phyloP scores from a whole-genome alignment of 208 protist species.

The Strigomonas culicis region DNA sequence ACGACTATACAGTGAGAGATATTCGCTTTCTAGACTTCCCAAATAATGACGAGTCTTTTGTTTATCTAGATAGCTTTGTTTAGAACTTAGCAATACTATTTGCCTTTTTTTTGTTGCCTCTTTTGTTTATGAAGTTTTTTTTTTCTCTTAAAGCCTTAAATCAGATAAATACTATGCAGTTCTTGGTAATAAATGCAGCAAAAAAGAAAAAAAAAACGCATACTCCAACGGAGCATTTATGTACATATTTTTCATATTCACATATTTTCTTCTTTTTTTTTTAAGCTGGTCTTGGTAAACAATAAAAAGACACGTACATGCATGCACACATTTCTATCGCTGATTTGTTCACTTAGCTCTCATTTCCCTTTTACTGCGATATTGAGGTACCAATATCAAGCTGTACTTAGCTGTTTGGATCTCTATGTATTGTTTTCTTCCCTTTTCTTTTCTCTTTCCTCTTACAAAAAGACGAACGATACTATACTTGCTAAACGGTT shows the following conservation, averaged over 20 bases:
- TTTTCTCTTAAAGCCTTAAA: neutral
- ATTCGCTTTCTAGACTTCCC: neutral
- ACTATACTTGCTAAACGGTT: neutral
- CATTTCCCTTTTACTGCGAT: neutral
- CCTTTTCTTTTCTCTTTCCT: neutral
- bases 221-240: neutral
- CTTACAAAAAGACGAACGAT: neutral
- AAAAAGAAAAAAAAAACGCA: slow-evolving; percentile 5
- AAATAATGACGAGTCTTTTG: neutral
- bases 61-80: neutral
- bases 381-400: neutral
- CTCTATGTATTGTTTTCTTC: neutral
- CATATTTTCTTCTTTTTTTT: neutral
- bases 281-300: slow-evolving; percentile 3
- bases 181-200: neutral
- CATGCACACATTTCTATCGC: slow-evolving; percentile 1
- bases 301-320: neutral
- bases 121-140: neutral
- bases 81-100: too few species aligned
- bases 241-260: neutral
- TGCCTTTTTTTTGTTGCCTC: neutral
- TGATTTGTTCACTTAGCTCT: neutral
- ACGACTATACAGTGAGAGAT: neutral
- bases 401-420: neutral
- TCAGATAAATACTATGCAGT: neutral